Evolutionary conservation across 768 basidiomycete species (phyloP).

Genomic region (Mycena galopus): DNA sequence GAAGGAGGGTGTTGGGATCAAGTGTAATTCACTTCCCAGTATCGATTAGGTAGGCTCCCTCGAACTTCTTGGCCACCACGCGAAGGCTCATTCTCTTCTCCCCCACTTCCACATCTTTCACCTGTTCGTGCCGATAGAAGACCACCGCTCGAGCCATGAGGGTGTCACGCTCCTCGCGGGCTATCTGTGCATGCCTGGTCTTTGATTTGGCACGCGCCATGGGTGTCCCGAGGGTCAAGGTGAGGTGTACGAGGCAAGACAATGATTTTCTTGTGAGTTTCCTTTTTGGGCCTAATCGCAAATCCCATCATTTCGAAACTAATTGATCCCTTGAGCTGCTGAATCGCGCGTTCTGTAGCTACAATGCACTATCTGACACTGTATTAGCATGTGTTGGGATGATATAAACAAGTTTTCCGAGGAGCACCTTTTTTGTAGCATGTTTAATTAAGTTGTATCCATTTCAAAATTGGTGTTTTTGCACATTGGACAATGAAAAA

Average conservation of each 20-base stretch:
- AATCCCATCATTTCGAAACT: background rate
- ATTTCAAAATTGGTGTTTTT: no score
- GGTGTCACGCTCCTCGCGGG: slow-evolving; percentile 8
- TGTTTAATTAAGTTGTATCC: no score
- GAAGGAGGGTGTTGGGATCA: slow-evolving; percentile 34
- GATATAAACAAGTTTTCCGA: no score
- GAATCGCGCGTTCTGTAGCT: no score
- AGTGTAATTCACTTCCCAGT: slow-evolving; percentile 37
- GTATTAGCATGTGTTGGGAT: no score
- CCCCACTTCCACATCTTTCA: background rate
- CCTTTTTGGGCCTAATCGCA: background rate
- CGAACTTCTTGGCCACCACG: slow-evolving; percentile 33
- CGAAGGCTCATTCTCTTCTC: slow-evolving; percentile 14
- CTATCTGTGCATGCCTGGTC: slow-evolving; percentile 29
- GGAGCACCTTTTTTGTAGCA: no score
- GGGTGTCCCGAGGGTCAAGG: background rate
- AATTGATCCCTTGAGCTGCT: no score
- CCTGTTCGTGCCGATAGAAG: slow-evolving; percentile 17
- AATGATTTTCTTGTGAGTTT: background rate
- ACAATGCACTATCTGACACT: no score
- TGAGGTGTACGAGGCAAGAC: background rate
- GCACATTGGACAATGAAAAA: no score
- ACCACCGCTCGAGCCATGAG: slow-evolving; percentile 15
- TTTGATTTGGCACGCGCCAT: slow-evolving; percentile 32
- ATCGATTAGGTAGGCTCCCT: slow-evolving; percentile 17